Percentiles rank a stretch among this genome's conserved stretches.
phyloP scores from a whole-genome alignment of 371 early-diverging fungal species.

The Parasitella parasitica region DNA sequence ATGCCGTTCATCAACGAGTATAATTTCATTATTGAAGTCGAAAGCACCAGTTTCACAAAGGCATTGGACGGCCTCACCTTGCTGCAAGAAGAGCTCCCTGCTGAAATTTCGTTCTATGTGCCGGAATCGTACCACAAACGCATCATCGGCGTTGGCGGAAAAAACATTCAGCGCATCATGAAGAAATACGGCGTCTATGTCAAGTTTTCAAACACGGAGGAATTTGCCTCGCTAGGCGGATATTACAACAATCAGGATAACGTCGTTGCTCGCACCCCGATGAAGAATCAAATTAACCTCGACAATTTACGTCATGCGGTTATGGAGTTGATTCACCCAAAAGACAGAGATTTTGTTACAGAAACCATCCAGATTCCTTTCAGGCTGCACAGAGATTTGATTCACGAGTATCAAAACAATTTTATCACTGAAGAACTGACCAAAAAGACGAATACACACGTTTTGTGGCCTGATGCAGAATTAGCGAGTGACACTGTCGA shows the following conservation, averaged over 20 bases:
- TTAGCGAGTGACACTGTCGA: constrained; percentile 37
- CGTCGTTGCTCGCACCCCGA: constrained; percentile 87
- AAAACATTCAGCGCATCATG: constrained; percentile 95
- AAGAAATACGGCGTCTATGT: constrained; percentile 94
- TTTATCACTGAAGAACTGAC: constrained; percentile 45
- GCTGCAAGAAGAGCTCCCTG: constrained; percentile 84
- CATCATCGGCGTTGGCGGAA: constrained; percentile 94
- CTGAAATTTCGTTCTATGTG: constrained; percentile 85
- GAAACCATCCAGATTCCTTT: constrained; percentile 45
- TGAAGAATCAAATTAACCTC: constrained; percentile 75
- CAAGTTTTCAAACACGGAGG: constrained; percentile 86
- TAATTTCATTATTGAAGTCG: constrained; percentile 77
- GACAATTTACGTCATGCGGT: constrained; percentile 69
- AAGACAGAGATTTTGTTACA: constrained; percentile 52
- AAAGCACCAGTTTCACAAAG: constrained; percentile 53
- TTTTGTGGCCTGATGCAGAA: constrained; percentile 57
- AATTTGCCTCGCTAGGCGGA: constrained; percentile 75
- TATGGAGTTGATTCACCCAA: constrained; percentile 69
- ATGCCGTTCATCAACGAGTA: constrained; percentile 64
- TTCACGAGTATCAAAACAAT: constrained; percentile 39
- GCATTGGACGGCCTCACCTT: constrained; percentile 70
- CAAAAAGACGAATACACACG: constrained; percentile 52
- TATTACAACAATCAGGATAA: constrained; percentile 82
- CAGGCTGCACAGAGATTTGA: constrained; percentile 44
- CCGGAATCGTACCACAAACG: constrained; percentile 91